Conservation (phyloP, 2,329 filamentous ascomycete species). For the Clarireedia monteithiana region DNA sequence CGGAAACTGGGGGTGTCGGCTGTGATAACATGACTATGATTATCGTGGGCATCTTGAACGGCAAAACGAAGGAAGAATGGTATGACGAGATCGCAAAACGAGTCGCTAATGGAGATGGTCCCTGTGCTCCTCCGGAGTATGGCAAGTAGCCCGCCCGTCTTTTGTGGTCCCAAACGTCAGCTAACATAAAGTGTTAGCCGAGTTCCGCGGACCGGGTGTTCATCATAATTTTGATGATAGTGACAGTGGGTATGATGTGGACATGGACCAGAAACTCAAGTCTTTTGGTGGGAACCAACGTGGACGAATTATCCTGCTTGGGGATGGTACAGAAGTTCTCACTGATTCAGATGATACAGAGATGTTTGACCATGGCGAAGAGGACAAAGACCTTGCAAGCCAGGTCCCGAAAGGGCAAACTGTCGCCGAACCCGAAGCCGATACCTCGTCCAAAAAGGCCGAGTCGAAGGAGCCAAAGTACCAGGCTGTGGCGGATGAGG, state of each 20-base stretch:
- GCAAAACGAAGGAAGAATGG: conserved; percentile 95
- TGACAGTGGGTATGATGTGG: conserved; percentile 68
- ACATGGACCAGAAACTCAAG: conserved; percentile 56
- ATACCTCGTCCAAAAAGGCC: conserved; percentile 13
- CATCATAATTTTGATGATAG: conserved; percentile 79
- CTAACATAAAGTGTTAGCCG: conserved; percentile 47
- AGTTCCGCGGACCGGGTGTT: conserved; percentile 76
- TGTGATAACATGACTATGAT: conserved; percentile 99
- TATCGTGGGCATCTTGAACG: conserved; percentile 80
- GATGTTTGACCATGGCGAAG: conserved; percentile 87
- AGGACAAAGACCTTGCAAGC: conserved; percentile 75
- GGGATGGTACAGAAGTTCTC: conserved; percentile 88
- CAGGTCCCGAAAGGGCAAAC: conserved; percentile 63
- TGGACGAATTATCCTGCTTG: conserved; percentile 87
- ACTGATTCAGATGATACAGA: conserved; percentile 85
- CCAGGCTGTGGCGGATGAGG: conserved; percentile 16
- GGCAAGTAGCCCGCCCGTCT: conserved; percentile 48
- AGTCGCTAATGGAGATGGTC: conserved; percentile 93
- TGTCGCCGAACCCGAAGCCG: conserved; percentile 2
- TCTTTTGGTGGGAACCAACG: conserved; percentile 62
- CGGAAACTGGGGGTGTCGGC: conserved; percentile 92
- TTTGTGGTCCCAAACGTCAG: conserved; percentile 11
- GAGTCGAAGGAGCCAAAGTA: conserved; percentile 18
- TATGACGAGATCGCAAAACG: conserved; percentile 92
- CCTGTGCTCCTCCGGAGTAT: conserved; percentile 98